Conservation (phyloP, 2,329 filamentous ascomycete genomes). For the Lachnellula suecica region DNA sequence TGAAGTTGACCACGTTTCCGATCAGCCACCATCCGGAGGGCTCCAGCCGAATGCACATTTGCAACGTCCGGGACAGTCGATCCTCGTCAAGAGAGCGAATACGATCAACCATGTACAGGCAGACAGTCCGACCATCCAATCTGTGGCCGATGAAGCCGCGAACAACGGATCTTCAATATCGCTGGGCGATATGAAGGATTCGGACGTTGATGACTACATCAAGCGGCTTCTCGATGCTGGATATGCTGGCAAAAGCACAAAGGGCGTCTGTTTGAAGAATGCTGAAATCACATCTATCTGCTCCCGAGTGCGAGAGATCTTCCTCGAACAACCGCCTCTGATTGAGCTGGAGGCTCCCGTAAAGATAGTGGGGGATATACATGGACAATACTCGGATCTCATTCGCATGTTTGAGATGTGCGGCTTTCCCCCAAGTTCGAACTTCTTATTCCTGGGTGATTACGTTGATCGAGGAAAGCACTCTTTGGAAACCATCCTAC, state of each 20-base stretch:
- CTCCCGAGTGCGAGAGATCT: constrained; percentile 81
- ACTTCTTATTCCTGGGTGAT: constrained; percentile 92
- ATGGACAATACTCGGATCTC: constrained; percentile 93
- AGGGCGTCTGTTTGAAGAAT: constrained; percentile 95
- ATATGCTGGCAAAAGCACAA: constrained; percentile 95
- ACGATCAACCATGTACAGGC: constrained; percentile 63
- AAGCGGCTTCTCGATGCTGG: constrained; percentile 90
- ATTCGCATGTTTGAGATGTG: constrained; percentile 99
- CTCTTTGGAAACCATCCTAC: constrained; percentile 88
- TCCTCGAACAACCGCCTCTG: constrained; percentile 87
- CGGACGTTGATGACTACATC: constrained; percentile 97
- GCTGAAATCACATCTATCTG: constrained; percentile 96
- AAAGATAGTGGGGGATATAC: constrained; percentile 96
- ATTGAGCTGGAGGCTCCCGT: constrained; percentile 91
- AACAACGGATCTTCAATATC: constrained; percentile 58
- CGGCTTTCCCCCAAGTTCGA: constrained; percentile 86
- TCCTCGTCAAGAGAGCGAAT: constrained; percentile 74
- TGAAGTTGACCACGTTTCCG: constrained; percentile 93
- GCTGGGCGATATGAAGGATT: constrained; percentile 87
- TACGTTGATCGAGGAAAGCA: constrained; percentile 98
- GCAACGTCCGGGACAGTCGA: constrained; percentile 81
- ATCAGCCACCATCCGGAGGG: constrained; percentile 74
- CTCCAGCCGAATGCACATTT: constrained; percentile 56
- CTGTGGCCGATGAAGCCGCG: too few relatives aligned
- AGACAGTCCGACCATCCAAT: constrained; percentile 39